Base-by-base conservation (phyloP, 495 filamentous ascomycete genomes). In the Aspergillus nidulans region DNA sequence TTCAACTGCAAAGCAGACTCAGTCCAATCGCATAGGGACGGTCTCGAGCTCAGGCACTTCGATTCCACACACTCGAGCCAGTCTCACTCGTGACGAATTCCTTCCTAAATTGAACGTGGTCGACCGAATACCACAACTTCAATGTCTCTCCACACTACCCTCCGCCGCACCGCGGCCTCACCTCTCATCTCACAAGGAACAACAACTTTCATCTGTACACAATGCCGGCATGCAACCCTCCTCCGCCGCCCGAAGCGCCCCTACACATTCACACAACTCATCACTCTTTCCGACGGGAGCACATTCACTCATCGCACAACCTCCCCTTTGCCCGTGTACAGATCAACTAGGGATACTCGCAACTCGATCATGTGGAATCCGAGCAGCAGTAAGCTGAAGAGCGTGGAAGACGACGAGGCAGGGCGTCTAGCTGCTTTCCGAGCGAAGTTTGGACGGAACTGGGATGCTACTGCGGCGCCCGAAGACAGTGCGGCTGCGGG, bases 291-390 rank as follows among this genome's bases (percentile, higher is more conserved):
- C n/a, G 94, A 98, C 79, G 94, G 94, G 52, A 85, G 80, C 63
- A 88, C 90, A 52, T 97, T 84, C 81, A 84, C 87, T 12, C 81
- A 88, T 54, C 92, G 95, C 64, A 96, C 95, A 7, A 95, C 92
- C 12, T 90, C 86, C 8, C 94, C 94, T 3, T 59, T 73, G 13
- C 87, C 89, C 2, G 73, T 97, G 39, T 89, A 91, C 79, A 81
- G 81, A 53, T 81, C 78, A 49, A 83, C 80, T 39, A 91, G 92
- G 69, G 94, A 98, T 79, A 86, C 83, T 43, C 83, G 89, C 59
- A 98, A 97, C 78, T 83, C 89, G 55, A 74, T 86, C 4, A 70
- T 96, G 25, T 98, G 94, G 94, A 94, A 97, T 68, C 95, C 94
- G 2, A 81, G 76, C 32, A 81, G 84, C 55, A 82, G 84, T 66